Evolutionary conservation across 352 stramenopile species (phyloP), one percentile per base, ranked within the genome.

Genomic region (Globisporangium cederbergense): DNA sequence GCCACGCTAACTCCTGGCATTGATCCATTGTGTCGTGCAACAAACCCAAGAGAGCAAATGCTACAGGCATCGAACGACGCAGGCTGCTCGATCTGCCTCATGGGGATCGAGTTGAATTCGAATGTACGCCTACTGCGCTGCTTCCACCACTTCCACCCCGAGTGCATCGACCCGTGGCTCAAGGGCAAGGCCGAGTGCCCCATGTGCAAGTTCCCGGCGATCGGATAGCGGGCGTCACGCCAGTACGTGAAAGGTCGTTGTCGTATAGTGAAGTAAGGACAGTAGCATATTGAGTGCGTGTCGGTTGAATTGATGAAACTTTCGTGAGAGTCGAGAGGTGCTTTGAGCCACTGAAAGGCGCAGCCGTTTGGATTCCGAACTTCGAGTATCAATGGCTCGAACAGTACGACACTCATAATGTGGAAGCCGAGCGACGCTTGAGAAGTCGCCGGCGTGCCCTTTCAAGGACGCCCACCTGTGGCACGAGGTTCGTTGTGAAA

Each of bases 151-250:
- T 95, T 93, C 62, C 84, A 93, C 46, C 78, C 78, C 0, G 43
- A 63, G 11, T 92, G 84, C 72, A 91, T 95, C 67, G 86, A 93
- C 38, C 74, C 73, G 38, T 95, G 86, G 83, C 84, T 95, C 8
- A 72, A 78, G 38, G 70, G 75, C 46, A 90, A 92, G 60, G 81
- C 79, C 10, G 70, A 75, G 45, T 95, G 86, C 65, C 84, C 86
- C 3, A 79, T 92, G 58, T 95, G 86, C 76, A 92, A 95, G 65
- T 88, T 87, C 61, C 75, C 86, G 3, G 79, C 81, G 50, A 75
- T 91, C 51, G 76, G 70, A 14, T 88, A 40, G 36, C 11, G 36
- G 36, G 60, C 83, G 11, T 11, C 18, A n/a, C 36, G 14, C 9
- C 40, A 32, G 20, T 13, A 10, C 20, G n/a, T 14, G 42, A 43